Conservation (phyloP, 805 yeast species). For the Blastobotrys parvus region DNA sequence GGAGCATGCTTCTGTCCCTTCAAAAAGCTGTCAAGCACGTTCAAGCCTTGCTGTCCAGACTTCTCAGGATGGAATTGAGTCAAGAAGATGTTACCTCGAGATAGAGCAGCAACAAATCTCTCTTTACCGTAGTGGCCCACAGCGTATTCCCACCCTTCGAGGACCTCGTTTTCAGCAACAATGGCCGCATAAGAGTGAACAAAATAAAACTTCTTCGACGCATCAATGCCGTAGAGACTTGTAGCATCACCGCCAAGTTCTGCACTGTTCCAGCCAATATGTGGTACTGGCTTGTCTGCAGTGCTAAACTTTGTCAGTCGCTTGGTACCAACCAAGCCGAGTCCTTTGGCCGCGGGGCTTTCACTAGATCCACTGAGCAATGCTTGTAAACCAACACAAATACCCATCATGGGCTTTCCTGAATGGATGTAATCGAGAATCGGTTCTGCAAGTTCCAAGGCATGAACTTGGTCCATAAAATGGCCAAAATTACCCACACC, state of each 20-base stretch:
- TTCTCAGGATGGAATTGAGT: conserved; percentile 99
- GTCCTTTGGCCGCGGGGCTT: conserved; percentile 52
- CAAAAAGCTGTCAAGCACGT: conserved; percentile 65
- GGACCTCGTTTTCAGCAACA: conserved; percentile 20
- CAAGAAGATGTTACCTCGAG: conserved; percentile 75
- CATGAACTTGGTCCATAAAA: conserved; percentile 62
- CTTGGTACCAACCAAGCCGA: conserved; percentile 43
- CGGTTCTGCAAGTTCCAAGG: conserved; percentile 57
- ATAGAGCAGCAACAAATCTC: conserved; percentile 72
- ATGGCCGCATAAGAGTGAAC: conserved; percentile 91
- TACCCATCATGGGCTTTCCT: conserved; percentile 92
- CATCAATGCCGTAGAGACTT: conserved; percentile 54
- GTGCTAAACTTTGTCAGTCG: conserved; percentile 54
- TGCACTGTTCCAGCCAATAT: conserved; percentile 87
- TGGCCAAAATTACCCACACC: conserved; percentile 98
- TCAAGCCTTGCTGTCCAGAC: conserved; percentile 84
- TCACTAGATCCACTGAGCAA: conserved; percentile 72
- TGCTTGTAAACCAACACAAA: conserved; percentile 93
- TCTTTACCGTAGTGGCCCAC: conserved; percentile 69
- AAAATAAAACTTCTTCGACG: conserved; percentile 72
- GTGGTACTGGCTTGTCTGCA: conserved; percentile 76
- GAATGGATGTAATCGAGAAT: conserved; percentile 55
- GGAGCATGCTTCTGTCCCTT: conserved; percentile 31
- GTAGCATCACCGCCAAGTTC: conserved; percentile 15
- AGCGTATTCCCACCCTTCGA: conserved; percentile 63